These are phyloP conservation scores for Daldinia eschscholtzii DNA, from an alignment of 2,329 filamentous ascomycete species.

Conservation along the genomic window DNA sequence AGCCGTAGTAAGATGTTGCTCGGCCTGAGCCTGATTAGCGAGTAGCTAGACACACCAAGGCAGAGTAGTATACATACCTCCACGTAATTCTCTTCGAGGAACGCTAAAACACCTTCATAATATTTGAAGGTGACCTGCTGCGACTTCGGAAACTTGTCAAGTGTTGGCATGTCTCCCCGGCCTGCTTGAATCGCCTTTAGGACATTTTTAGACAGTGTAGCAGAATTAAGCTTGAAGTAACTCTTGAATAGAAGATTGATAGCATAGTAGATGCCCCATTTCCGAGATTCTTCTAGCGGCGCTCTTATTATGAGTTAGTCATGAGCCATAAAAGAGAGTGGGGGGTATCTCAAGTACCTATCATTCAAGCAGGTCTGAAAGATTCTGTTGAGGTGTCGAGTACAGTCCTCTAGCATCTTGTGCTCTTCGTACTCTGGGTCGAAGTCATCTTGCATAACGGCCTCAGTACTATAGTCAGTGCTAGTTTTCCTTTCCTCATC, in stretches of 20 bases:
- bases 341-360: slow-evolving; percentile 68
- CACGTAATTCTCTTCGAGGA: slow-evolving; percentile 92
- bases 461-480: slow-evolving; percentile 54
- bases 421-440: slow-evolving; percentile 81
- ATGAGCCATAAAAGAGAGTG: background rate
- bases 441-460: slow-evolving; percentile 82
- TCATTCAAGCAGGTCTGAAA: slow-evolving; percentile 93
- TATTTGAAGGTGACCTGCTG: slow-evolving; percentile 97
- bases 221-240: slow-evolving; percentile 94
- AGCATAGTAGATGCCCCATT: slow-evolving; percentile 97
- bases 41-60: background rate
- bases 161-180: slow-evolving; percentile 80
- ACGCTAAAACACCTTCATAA: slow-evolving; percentile 92
- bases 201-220: slow-evolving; percentile 90
- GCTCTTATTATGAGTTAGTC: slow-evolving; percentile 66
- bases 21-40: slow-evolving; percentile 66
- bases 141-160: slow-evolving; percentile 85
- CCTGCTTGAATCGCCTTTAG: slow-evolving; percentile 85
- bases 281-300: slow-evolving; percentile 87
- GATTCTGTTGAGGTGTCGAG: slow-evolving; percentile 89
- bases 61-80: slow-evolving; percentile 64
- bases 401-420: slow-evolving; percentile 89
- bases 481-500: slow-evolving; percentile 74
- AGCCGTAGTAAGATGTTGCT: slow-evolving; percentile 82
- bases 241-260: slow-evolving; percentile 98